A percentile compares a stretch with the other conserved stretches of the same genome.
phyloP scores from a whole-genome alignment of 2,329 filamentous ascomycete genomes.

The Xylaria sp. region DNA sequence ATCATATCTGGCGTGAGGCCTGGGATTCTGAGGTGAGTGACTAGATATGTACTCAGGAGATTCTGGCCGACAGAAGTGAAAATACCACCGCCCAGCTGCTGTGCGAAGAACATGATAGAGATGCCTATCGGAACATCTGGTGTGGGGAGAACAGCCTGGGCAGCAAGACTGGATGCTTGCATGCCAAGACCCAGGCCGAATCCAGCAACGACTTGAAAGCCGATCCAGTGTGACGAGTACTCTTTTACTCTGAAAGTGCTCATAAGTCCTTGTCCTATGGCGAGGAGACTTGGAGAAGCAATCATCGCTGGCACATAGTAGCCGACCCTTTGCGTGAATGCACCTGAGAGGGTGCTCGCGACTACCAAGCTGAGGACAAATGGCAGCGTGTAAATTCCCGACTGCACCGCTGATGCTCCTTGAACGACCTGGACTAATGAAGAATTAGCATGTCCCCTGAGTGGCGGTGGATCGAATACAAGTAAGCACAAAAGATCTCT shows the following conservation, averaged over 20 bases:
- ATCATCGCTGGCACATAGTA: constrained; percentile 58
- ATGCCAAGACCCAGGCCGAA: constrained; percentile 55
- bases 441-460: constrained; percentile 14
- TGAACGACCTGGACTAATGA: constrained; percentile 49
- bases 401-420: constrained; percentile 46
- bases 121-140: constrained; percentile 43
- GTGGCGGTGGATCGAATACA: neutral
- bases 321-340: constrained; percentile 47
- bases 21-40: constrained; percentile 31
- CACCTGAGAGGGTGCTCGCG: constrained; percentile 45
- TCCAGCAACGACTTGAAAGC: constrained; percentile 54
- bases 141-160: constrained; percentile 39
- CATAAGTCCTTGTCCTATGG: constrained; percentile 52
- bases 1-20: constrained; percentile 33
- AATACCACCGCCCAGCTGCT: constrained; percentile 43
- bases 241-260: constrained; percentile 48
- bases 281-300: constrained; percentile 43
- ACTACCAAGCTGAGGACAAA: constrained; percentile 51
- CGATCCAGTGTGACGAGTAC: constrained; percentile 51
- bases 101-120: constrained; percentile 42
- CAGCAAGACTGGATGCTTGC: constrained; percentile 52
- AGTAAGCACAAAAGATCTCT: neutral
- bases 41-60: constrained; percentile 34
- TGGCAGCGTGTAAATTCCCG: constrained; percentile 53
- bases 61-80: constrained; percentile 44